Conservation (phyloP, 2,329 filamentous ascomycete species). For the Pseudogymnoascus sp. region DNA sequence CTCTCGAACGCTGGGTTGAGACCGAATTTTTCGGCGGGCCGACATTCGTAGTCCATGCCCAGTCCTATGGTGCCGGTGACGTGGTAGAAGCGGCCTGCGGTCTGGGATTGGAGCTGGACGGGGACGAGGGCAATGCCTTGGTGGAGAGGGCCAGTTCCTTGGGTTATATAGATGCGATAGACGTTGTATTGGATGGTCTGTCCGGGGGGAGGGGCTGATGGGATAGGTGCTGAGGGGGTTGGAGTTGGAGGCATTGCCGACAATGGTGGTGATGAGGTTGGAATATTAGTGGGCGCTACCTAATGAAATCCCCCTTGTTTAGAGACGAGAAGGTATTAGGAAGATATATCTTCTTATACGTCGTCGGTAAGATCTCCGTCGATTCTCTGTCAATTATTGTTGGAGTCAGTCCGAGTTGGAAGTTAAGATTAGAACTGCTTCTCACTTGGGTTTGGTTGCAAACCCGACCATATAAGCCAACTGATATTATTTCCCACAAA, state of each 20-base stretch:
- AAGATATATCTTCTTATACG: no score
- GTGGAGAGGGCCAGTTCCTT: background rate
- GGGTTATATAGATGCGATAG: background rate
- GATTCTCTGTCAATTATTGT: background rate
- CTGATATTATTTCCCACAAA: no score
- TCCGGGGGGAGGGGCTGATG: background rate
- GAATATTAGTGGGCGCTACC: background rate
- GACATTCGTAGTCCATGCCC: background rate
- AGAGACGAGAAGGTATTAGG: background rate
- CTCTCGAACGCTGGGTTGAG: background rate
- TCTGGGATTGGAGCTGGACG: background rate
- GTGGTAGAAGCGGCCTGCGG: constrained; percentile 3
- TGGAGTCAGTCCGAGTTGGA: background rate
- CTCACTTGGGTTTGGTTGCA: background rate
- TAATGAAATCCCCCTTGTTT: background rate
- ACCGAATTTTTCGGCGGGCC: background rate
- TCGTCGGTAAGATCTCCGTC: background rate
- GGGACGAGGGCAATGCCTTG: background rate
- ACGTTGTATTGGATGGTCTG: background rate
- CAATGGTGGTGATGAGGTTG: background rate
- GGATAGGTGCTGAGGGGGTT: background rate
- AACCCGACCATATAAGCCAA: background rate
- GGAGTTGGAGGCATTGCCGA: background rate
- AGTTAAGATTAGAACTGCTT: background rate
- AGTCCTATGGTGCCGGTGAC: background rate